phyloP scores from a whole-genome alignment of 257 asterid species.

The Voacanga thouarsii region DNA sequence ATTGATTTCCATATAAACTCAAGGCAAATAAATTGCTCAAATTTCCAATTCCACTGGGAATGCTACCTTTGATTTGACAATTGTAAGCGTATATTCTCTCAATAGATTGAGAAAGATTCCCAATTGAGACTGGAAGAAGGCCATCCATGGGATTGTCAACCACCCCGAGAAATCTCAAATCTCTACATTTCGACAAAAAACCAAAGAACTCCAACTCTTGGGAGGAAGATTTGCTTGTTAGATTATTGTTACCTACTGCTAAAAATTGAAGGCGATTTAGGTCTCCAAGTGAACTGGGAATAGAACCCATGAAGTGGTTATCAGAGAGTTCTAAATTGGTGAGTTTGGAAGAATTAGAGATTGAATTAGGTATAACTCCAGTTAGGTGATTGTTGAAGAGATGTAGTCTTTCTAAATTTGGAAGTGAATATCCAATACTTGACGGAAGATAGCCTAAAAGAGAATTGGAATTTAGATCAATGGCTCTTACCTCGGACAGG shows the following conservation, averaged over 20 bases:
- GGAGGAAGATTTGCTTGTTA: background rate
- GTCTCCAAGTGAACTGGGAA: conserved; percentile 29
- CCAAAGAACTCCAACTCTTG: conserved; percentile 11
- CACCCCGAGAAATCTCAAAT: background rate
- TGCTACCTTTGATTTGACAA: background rate
- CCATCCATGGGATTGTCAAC: background rate
- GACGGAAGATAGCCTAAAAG: conserved; percentile 23
- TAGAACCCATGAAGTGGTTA: conserved; percentile 24
- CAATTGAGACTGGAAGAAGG: background rate
- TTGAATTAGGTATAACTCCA: conserved; percentile 26
- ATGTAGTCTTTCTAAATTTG: conserved; percentile 1
- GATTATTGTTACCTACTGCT: background rate
- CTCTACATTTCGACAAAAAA: conserved; percentile 5
- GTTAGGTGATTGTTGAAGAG: conserved; percentile 7
- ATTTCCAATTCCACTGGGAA: conserved; percentile 17
- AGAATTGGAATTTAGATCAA: background rate
- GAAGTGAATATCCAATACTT: conserved; percentile 13
- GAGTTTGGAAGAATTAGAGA: conserved; percentile 30
- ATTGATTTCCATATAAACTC: background rate
- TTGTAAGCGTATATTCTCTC: background rate
- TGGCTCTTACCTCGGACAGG: background rate
- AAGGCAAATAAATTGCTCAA: conserved; percentile 2
- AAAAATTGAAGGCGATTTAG: conserved; percentile 14
- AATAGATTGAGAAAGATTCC: conserved; percentile 16
- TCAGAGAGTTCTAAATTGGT: background rate